Percentiles rank a stretch among this genome's conserved stretches.
Conservation (phyloP, 129 eudicot species). For the Daucus carota region DH1_v3.0 NC_030387.2:39298501-39299000, state of each 20-base stretch:
- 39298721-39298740: background rate
- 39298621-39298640: slow-evolving; percentile 92
- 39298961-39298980: too few species aligned
- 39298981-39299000: too few species aligned
- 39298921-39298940: too few species aligned
- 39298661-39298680: slow-evolving; percentile 27
- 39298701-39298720: background rate
- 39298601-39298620: slow-evolving; percentile 96
- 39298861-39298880: too few species aligned
- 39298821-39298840: background rate
- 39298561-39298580: slow-evolving; percentile 13
- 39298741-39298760: background rate
- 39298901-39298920: too few species aligned
- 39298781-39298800: background rate
- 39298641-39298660: slow-evolving; percentile 87
- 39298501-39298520: slow-evolving; percentile 7
- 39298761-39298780: background rate
- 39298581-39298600: slow-evolving; percentile 97
- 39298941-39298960: too few species aligned
- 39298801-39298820: background rate
- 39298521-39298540: slow-evolving; percentile 12
- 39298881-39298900: too few species aligned
- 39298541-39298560: background rate
- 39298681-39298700: background rate
- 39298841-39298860: background rate